Evolutionary conservation across 805 yeast genomes (phyloP).

Genomic region (Barnettozyma populi): DNA sequence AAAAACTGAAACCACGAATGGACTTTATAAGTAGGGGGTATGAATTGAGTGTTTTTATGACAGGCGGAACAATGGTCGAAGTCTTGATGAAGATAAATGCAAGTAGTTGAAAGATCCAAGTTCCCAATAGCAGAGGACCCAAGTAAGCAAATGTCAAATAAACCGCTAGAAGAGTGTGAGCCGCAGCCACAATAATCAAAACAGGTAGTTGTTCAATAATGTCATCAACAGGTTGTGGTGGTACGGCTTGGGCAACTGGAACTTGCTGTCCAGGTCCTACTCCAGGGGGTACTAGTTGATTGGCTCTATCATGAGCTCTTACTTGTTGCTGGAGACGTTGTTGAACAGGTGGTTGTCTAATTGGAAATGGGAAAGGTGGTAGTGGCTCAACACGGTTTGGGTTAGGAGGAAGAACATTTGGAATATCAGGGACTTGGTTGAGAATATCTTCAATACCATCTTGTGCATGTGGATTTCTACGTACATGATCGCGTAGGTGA

Average conservation of each 20-base stretch:
- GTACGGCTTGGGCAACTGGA: conserved; percentile 1
- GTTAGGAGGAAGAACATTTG: conserved; percentile 7
- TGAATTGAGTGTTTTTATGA: not conserved
- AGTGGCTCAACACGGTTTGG: conserved; percentile 8
- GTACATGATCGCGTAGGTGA: not conserved
- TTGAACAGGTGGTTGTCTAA: conserved; percentile 7
- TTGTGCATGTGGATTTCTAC: not conserved
- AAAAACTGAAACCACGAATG: not conserved
- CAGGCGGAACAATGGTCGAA: conserved; percentile 4
- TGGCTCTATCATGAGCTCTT: not conserved
- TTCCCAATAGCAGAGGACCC: conserved; percentile 45
- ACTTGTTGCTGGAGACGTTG: not conserved
- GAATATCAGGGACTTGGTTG: conserved; percentile 13
- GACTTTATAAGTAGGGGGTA: not conserved
- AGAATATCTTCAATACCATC: conserved; percentile 6
- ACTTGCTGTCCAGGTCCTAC: not conserved
- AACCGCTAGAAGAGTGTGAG: conserved; percentile 26
- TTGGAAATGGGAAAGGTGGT: conserved; percentile 14
- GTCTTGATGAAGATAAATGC: conserved; percentile 8
- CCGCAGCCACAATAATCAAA: conserved; percentile 19
- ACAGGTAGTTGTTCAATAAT: conserved; percentile 13
- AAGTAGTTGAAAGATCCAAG: conserved; percentile 17
- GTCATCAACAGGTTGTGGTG: conserved; percentile 3
- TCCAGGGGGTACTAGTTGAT: not conserved
- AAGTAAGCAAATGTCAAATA: conserved; percentile 40